Base-by-base conservation (phyloP, 805 yeast species). In the Debaryomyces maramus region DNA sequence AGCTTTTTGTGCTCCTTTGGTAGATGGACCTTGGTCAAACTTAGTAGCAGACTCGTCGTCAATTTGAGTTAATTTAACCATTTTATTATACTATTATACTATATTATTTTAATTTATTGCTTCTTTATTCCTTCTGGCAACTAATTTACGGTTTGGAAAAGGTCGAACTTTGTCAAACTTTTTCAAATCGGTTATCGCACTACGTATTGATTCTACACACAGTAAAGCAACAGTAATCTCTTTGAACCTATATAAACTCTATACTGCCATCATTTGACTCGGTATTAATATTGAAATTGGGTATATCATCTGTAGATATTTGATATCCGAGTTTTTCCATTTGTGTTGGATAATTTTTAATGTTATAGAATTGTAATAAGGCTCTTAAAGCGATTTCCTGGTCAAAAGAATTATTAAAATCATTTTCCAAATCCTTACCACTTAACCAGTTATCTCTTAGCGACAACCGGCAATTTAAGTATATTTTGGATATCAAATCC, bases 401-500 rank as follows among this genome's bases (percentile, higher is more conserved):
- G 11, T 88, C 88, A 52, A 81, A 82, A 1, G 95, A 84, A 49
- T 83, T 84, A 40, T 78, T 80, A 41, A 87, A 68, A 46, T 88
- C 90, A 14, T 80, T 81, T 20, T 85, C 84, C 17, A 86, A 68
- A 57, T 88, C 95, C 43, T 78, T 75, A 0, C 96, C 96, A 48
- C 74, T 82, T 20, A 91, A 72, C 98, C 98, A 91, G 45, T 82
- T 83, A 56, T 91, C 99, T 44, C 81, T 75, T 34, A 91, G 60
- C 13, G 81, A 78, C 27, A 89, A 67, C 50, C 80, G 78, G 51
- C 87, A 78, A 55, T 88, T 81, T 19, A 93, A 58, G 53, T 85
- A 91, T 2, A 91, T 89, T 44, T 87, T 82, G 0, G 97, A 88
- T 4, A 91, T 86, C 33, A 93, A 70, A 48, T 90, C 97, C 97